Percentiles rank a stretch among this genome's conserved stretches.
Conservation (phyloP, 78 protist species). For the Andalucia godoyi region DNA sequence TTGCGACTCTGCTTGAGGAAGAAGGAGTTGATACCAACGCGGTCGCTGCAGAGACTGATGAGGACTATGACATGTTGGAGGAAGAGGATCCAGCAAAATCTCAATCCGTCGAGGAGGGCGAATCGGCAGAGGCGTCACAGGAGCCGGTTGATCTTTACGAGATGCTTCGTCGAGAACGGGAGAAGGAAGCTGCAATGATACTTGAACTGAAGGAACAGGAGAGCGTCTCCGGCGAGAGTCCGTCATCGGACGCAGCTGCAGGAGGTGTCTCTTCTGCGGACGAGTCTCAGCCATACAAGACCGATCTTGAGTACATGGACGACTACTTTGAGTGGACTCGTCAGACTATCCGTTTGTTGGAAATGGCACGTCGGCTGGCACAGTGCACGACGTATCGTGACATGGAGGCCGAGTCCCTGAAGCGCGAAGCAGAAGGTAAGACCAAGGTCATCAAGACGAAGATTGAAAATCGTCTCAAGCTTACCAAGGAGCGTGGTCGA, state of each 20-base stretch:
- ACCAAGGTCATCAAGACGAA: background rate
- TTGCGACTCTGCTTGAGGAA: background rate
- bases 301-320: constrained; percentile 31
- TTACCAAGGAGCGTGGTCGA: constrained; percentile 1
- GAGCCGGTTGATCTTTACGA: too few species aligned
- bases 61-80: background rate
- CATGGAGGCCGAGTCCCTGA: background rate
- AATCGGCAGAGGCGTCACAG: too few species aligned
- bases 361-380: background rate
- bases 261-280: background rate
- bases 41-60: background rate
- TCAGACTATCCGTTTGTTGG: background rate
- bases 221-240: background rate
- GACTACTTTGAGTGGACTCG: constrained; percentile 7
- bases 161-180: background rate
- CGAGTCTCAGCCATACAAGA: constrained; percentile 15
- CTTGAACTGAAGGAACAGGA: too few species aligned
- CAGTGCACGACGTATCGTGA: background rate
- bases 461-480: constrained; percentile 1
- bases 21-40: background rate
- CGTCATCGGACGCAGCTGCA: background rate
- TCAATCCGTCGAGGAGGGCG: too few species aligned
- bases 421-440: background rate
- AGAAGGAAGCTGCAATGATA: too few species aligned
- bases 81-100: too few species aligned